Conservation (phyloP, 192 early-diverging fungal genomes). For the Coemansia sp. region DNA sequence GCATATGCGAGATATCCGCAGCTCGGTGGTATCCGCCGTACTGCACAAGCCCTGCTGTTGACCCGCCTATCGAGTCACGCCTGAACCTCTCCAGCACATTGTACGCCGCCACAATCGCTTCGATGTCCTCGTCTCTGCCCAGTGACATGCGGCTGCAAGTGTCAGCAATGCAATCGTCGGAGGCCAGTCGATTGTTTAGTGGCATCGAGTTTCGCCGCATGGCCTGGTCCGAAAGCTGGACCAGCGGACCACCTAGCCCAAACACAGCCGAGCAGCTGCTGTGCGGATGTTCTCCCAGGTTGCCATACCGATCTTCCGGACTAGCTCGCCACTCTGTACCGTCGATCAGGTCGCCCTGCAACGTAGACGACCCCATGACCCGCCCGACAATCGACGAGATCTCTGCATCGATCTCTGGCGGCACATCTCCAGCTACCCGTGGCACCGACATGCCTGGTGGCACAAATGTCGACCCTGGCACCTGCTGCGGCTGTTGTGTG, state of each 20-base stretch:
- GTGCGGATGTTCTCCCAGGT: not conserved
- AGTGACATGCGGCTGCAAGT: not conserved
- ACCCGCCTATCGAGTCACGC: constrained; percentile 11
- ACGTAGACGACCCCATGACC: constrained; percentile 43
- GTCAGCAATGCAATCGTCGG: not conserved
- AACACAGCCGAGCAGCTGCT: constrained; percentile 4
- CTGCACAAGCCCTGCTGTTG: constrained; percentile 4
- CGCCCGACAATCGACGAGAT: constrained; percentile 48
- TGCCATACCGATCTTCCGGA: constrained; percentile 8
- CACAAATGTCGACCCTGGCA: constrained; percentile 4
- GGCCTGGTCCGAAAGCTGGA: constrained; percentile 16
- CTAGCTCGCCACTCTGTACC: constrained; percentile 48
- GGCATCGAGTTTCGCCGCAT: constrained; percentile 47
- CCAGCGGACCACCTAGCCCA: constrained; percentile 10
- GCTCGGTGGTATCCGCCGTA: constrained; percentile 34
- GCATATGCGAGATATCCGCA: constrained; percentile 40
- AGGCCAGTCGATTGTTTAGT: constrained; percentile 8
- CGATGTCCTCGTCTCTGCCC: constrained; percentile 13
- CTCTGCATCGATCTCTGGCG: constrained; percentile 48
- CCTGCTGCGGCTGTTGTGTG: constrained; percentile 7
- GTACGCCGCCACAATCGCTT: constrained; percentile 31
- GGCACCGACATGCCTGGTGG: constrained; percentile 2
- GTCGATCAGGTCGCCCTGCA: constrained; percentile 40
- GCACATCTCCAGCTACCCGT: constrained; percentile 11
- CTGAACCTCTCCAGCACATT: constrained; percentile 43